These are phyloP conservation scores for Xylaria sp. DNA, from an alignment of 2,329 filamentous ascomycete species.

Conservation along the genomic window DNA sequence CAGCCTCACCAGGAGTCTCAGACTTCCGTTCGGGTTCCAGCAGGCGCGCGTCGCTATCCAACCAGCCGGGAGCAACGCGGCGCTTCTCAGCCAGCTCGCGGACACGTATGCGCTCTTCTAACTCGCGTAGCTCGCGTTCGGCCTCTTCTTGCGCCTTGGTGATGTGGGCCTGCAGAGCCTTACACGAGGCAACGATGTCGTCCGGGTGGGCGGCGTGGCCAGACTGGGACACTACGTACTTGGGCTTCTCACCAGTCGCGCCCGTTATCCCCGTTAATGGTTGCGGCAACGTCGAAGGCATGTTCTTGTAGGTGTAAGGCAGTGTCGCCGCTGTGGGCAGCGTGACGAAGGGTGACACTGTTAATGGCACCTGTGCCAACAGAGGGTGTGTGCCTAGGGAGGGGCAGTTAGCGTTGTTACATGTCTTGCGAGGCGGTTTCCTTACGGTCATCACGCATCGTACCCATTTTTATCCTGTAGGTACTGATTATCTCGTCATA, in stretches of 20 bases:
- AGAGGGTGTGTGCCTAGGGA: constrained; percentile 82
- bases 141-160: constrained; percentile 75
- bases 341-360: constrained; percentile 92
- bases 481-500: background rate
- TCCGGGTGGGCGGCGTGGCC: constrained; percentile 88
- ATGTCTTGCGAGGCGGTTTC: constrained; percentile 19
- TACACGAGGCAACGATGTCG: constrained; percentile 85
- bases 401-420: constrained; percentile 28
- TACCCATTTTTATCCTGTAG: constrained; percentile 31
- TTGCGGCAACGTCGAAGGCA: constrained; percentile 86
- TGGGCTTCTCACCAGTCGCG: constrained; percentile 61
- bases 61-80: constrained; percentile 81
- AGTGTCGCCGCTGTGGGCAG: constrained; percentile 90
- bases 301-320: constrained; percentile 92
- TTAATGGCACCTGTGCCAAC: constrained; percentile 90
- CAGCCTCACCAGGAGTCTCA: constrained; percentile 32
- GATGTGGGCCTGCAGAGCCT: constrained; percentile 80
- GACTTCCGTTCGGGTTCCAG: constrained; percentile 72
- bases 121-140: constrained; percentile 72
- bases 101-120: constrained; percentile 73
- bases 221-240: constrained; percentile 81
- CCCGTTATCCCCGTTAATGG: constrained; percentile 68
- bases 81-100: constrained; percentile 83
- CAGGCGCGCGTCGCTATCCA: constrained; percentile 77
- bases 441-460: constrained; percentile 56